A percentile compares a stretch with the other conserved stretches of the same genome.
Conservation (phyloP, 352 stramenopile genomes). For the Achlya hypogyna region DNA sequence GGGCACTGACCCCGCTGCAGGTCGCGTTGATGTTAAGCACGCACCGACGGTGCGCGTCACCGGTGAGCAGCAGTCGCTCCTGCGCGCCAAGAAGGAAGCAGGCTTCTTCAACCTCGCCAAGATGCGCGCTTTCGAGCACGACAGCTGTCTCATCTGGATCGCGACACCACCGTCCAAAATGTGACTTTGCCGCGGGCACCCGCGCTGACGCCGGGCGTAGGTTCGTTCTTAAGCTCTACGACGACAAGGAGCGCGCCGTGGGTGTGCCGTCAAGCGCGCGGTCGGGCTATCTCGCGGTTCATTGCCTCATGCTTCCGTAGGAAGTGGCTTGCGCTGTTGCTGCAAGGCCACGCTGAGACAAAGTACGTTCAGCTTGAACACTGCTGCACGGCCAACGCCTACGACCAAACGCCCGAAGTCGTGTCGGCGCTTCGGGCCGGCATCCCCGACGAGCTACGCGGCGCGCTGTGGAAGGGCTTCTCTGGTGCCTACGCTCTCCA, state of each 20-base stretch:
- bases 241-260: neutral
- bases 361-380: constrained; percentile 79
- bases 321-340: constrained; percentile 60
- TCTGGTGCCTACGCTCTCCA: constrained; percentile 53
- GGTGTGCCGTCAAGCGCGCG: neutral
- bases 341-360: constrained; percentile 68
- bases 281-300: neutral
- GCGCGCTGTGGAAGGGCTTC: constrained; percentile 65
- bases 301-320: constrained; percentile 4
- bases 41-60: constrained; percentile 71
- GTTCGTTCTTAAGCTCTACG: neutral
- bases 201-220: neutral
- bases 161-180: constrained; percentile 74
- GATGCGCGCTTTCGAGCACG: constrained; percentile 35
- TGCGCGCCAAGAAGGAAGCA: constrained; percentile 69
- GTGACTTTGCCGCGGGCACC: constrained; percentile 20
- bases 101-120: constrained; percentile 68
- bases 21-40: constrained; percentile 65
- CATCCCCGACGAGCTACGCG: constrained; percentile 67
- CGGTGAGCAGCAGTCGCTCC: constrained; percentile 38
- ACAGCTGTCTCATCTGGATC: constrained; percentile 72
- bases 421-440: constrained; percentile 62
- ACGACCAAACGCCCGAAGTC: constrained; percentile 52
- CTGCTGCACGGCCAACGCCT: constrained; percentile 53
- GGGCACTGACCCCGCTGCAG: neutral